Percentiles rank a stretch among this genome's conserved stretches.
phyloP scores from a whole-genome alignment of 345 rosid genomes.

The Murraya koenigii region DNA sequence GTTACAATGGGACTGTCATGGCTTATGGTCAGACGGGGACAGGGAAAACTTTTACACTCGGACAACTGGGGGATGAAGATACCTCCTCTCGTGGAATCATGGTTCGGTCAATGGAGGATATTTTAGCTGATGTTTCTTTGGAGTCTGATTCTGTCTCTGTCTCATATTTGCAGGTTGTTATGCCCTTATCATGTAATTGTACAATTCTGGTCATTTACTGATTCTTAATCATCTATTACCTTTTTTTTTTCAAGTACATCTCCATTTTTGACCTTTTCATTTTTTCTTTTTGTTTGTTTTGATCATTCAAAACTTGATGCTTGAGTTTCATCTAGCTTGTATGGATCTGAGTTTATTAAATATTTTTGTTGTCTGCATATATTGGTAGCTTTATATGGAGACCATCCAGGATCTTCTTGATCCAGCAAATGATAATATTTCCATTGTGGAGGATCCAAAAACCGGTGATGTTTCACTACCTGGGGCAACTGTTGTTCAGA shows the following conservation, averaged over 20 bases:
- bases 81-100: constrained; percentile 94
- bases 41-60: constrained; percentile 95
- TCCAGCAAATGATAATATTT: constrained; percentile 84
- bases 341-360: neutral
- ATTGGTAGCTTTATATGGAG: constrained; percentile 92
- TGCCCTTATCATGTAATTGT: neutral
- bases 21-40: constrained; percentile 99
- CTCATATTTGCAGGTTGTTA: constrained; percentile 87
- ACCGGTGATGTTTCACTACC: constrained; percentile 97
- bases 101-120: constrained; percentile 98
- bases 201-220: neutral
- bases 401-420: constrained; percentile 96
- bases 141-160: constrained; percentile 81
- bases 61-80: constrained; percentile 89
- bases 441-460: constrained; percentile 92
- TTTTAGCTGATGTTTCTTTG: constrained; percentile 58
- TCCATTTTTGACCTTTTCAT: neutral
- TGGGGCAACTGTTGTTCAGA: constrained; percentile 74
- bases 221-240: neutral
- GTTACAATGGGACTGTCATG: constrained; percentile 98
- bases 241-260: neutral
- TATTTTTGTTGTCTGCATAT: constrained; percentile 6
- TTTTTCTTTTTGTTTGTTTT: neutral
- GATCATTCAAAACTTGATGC: neutral
- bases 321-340: neutral